Percentiles rank a stretch among this genome's conserved stretches.
These are phyloP conservation scores for Fusarium metavorans DNA, from an alignment of 2,329 filamentous ascomycete genomes.

Conservation along the genomic window DNA sequence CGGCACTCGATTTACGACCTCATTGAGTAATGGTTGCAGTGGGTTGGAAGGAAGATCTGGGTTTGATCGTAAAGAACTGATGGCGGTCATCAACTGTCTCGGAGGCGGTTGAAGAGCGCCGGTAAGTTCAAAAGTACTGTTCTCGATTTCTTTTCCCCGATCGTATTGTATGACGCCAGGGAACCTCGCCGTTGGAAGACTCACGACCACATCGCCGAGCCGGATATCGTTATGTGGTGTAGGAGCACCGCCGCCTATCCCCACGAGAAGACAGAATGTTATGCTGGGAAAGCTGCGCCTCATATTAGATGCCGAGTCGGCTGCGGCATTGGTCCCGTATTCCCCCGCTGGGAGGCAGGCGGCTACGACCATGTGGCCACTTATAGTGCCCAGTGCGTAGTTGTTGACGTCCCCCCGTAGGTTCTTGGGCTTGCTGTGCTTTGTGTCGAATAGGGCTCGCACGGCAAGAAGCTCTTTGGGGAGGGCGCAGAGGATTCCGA, in stretches of 20 bases:
- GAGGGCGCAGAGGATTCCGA: slow-evolving; percentile 26
- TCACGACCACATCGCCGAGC: slow-evolving; percentile 34
- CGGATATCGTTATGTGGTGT: slow-evolving; percentile 12
- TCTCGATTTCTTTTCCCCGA: slow-evolving; percentile 9
- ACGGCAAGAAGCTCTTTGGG: slow-evolving; percentile 16
- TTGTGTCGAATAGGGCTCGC: slow-evolving; percentile 18
- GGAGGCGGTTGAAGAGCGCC: slow-evolving; percentile 7
- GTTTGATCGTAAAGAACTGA: slow-evolving; percentile 7
- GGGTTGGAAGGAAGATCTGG: slow-evolving; percentile 2
- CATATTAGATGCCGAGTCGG: slow-evolving; percentile 20
- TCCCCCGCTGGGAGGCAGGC: slow-evolving; percentile 25
- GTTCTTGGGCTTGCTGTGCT: neutral
- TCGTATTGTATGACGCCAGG: slow-evolving; percentile 32
- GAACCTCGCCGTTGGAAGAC: neutral
- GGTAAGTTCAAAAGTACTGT: neutral
- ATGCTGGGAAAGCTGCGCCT: slow-evolving; percentile 12
- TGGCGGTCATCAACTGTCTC: slow-evolving; percentile 10
- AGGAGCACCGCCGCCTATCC: slow-evolving; percentile 13
- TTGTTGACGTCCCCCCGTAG: slow-evolving; percentile 9
- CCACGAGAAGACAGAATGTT: slow-evolving; percentile 14
- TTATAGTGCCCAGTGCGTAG: slow-evolving; percentile 26
- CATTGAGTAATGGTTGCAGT: neutral
- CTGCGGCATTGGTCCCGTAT: slow-evolving; percentile 27
- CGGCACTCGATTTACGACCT: neutral
- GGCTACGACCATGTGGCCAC: slow-evolving; percentile 21